Conservation (phyloP, 768 basidiomycete species). For the Guyanaporus albipodus region DNA sequence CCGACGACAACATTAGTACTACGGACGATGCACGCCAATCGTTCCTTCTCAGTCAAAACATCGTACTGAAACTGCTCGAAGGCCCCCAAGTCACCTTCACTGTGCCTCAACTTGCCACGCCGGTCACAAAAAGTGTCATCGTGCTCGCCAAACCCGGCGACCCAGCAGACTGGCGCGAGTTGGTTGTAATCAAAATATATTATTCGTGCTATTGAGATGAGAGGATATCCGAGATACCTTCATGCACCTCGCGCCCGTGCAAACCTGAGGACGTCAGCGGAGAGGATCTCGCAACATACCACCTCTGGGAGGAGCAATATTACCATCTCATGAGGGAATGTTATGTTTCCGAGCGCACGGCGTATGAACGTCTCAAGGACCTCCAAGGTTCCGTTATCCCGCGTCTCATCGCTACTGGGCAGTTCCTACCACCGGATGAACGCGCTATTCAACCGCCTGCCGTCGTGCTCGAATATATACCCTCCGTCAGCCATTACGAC, state of each 20-base stretch:
- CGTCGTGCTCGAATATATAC: slow-evolving; percentile 7
- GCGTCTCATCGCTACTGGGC: background rate
- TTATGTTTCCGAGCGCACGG: background rate
- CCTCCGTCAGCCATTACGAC: background rate
- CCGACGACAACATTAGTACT: too few relatives aligned
- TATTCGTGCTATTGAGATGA: background rate
- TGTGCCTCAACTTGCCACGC: too few relatives aligned
- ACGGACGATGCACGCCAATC: too few relatives aligned
- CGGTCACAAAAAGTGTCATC: too few relatives aligned
- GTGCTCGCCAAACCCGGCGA: too few relatives aligned
- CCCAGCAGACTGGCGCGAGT: too few relatives aligned
- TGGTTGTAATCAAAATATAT: too few relatives aligned
- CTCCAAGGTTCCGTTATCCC: slow-evolving; percentile 4
- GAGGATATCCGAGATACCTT: background rate
- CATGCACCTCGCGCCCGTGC: background rate
- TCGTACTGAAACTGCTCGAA: too few relatives aligned
- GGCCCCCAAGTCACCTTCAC: too few relatives aligned
- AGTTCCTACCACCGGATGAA: background rate
- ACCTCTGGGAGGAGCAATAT: background rate
- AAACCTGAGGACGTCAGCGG: background rate
- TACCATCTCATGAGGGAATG: background rate
- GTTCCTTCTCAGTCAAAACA: too few relatives aligned
- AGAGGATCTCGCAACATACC: background rate
- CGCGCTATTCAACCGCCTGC: background rate
- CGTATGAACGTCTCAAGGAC: background rate